Conservation (phyloP, 73 alveolate species). For the Stentor coeruleus region DNA sequence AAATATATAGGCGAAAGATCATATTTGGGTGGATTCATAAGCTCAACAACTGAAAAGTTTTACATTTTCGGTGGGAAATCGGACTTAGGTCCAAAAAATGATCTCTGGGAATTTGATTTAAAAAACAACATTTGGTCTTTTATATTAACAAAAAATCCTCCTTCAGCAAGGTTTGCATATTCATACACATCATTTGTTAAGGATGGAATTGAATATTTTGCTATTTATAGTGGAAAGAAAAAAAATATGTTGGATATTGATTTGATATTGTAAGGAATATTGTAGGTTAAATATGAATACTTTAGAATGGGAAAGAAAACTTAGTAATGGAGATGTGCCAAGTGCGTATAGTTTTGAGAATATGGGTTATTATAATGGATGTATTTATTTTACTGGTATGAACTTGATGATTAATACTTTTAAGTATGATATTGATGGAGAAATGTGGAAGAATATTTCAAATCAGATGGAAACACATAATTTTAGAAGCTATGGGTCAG, state of each 20-base stretch:
- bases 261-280: not conserved
- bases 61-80: constrained; percentile 10
- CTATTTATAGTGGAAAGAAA: not conserved
- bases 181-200: not conserved
- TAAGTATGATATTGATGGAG: too few species aligned
- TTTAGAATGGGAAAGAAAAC: constrained; percentile 1
- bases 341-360: too few species aligned
- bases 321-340: too few species aligned
- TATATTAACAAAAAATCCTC: not conserved
- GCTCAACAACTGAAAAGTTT: not conserved
- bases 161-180: not conserved
- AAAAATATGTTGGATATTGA: not conserved
- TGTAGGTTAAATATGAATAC: not conserved
- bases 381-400: too few species aligned
- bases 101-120: constrained; percentile 15
- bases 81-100: not conserved
- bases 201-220: not conserved
- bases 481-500: too few species aligned
- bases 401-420: too few species aligned
- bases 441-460: too few species aligned
- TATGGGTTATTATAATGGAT: too few species aligned
- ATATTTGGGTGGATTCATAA: not conserved
- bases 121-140: not conserved
- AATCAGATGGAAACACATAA: too few species aligned
- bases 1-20: not conserved